Evolutionary conservation across 2,329 filamentous ascomycete genomes (phyloP), one percentile per base, ranked within the genome.

Genomic region (Ceratocystis albifundus): DNA sequence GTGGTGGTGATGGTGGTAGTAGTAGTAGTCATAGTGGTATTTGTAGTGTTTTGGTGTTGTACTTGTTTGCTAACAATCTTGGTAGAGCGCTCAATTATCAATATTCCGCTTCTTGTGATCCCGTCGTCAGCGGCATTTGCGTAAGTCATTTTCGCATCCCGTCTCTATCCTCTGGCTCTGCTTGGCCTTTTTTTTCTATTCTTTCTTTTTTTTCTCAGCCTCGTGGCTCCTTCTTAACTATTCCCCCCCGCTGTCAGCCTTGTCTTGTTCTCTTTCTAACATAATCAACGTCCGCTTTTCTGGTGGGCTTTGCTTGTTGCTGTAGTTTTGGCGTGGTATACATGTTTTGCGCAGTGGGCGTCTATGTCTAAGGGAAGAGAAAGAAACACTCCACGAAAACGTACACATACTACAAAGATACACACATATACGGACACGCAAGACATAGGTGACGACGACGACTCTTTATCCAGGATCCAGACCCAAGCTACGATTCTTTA

Each of bases 331-430:
- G 94, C 72, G 88, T 93, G 63, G 91, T 99, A 59, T 96, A 94
- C 79, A 96, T 96, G 88, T 97, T 99, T 78, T 99, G 94, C 78
- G 94, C 92, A 68, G 94, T 94, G 75, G 94, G 94, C 75, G 94
- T 99, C 74, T 97, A 99, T 86, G 90, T 99, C 76, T 99, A 70
- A 66, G 30, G 72, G 71, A 72, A 67, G 41, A 36, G 71, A 69
- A 72, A 69, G 72, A 69, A 73, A 73, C 68, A 41, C 12, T 12
- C 4, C 36, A 41, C 36, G 15, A 41, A 41, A 41, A 41, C 36
- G 8, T 41, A 41, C 36, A 41, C 36, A 41, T 41, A 41, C 36
- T 41, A 12, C 36, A 48, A 20, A 48, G 20, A 48, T n/a, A 48
- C 46, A 48, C 45, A 48, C 46, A 48, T 22, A 48, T 22, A 48